Conservation (phyloP, 352 stramenopile genomes). For the Vaucheria bursata region DNA sequence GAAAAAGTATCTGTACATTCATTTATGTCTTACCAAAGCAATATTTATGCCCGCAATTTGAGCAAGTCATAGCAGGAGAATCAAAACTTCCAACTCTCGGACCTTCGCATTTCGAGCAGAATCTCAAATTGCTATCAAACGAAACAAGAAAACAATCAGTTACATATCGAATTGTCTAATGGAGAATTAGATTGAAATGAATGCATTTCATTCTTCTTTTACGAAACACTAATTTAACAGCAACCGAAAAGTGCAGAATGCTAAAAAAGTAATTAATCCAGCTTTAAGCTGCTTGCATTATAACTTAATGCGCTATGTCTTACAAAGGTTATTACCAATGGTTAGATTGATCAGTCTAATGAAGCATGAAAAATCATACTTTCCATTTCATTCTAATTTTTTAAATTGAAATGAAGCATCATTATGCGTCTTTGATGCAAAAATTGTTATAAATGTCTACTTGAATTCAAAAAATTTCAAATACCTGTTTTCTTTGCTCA, state of each 20-base stretch:
- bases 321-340: background rate
- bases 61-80: background rate
- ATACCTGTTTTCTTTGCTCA: conserved; percentile 5
- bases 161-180: background rate
- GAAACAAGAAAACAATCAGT: background rate
- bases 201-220: background rate
- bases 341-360: background rate
- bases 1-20: background rate
- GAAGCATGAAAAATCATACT: conserved; percentile 45
- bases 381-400: background rate
- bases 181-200: background rate
- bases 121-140: background rate
- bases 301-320: background rate
- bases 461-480: no score
- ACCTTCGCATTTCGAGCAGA: background rate
- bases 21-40: background rate
- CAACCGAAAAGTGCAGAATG: background rate
- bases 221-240: background rate
- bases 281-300: background rate
- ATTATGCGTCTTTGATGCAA: background rate
- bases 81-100: background rate
- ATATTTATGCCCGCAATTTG: background rate
- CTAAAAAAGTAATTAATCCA: background rate
- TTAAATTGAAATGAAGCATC: background rate
- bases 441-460: background rate